Conservation (phyloP, 2,329 filamentous ascomycete species). For the Penicillium capsulatum region DNA sequence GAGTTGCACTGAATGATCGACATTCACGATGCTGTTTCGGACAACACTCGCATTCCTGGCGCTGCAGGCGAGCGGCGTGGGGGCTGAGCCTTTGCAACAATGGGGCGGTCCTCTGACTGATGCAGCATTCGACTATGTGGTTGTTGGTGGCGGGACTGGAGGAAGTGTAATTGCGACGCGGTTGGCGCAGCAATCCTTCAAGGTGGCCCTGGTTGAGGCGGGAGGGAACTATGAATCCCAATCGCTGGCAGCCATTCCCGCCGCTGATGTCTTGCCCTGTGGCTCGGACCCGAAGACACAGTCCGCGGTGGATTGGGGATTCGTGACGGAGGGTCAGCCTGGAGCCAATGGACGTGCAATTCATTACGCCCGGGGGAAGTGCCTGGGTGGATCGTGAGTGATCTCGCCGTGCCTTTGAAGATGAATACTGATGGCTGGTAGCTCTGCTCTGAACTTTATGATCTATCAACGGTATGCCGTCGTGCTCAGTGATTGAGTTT, state of each 20-base stretch:
- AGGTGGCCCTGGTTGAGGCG: slow-evolving; percentile 30
- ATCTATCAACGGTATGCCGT: slow-evolving; percentile 26
- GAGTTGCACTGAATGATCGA: too few relatives aligned
- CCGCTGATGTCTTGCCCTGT: slow-evolving; percentile 16
- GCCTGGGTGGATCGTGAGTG: slow-evolving; percentile 26
- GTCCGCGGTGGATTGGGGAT: slow-evolving; percentile 24
- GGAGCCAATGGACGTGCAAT: slow-evolving; percentile 24
- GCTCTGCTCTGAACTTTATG: slow-evolving; percentile 29
- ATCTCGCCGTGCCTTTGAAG: background rate
- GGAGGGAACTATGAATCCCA: slow-evolving; percentile 27
- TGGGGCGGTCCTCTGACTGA: slow-evolving; percentile 3
- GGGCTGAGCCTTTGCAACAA: background rate
- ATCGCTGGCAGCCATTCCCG: slow-evolving; percentile 18
- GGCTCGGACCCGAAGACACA: slow-evolving; percentile 22
- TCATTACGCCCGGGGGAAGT: slow-evolving; percentile 29
- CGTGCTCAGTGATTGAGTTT: background rate
- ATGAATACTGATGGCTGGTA: slow-evolving; percentile 2
- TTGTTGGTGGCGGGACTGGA: slow-evolving; percentile 27
- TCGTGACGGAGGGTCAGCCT: slow-evolving; percentile 17
- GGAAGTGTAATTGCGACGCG: slow-evolving; percentile 25
- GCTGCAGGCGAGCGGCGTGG: slow-evolving; percentile 6
- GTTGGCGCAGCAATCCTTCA: slow-evolving; percentile 21
- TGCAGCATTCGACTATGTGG: slow-evolving; percentile 24
- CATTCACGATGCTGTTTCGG: slow-evolving; percentile 7
- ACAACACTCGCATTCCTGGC: slow-evolving; percentile 5